These are phyloP conservation scores for Coemansia sp. DNA, from an alignment of 192 early-diverging fungal species.

Conservation along the genomic window DNA sequence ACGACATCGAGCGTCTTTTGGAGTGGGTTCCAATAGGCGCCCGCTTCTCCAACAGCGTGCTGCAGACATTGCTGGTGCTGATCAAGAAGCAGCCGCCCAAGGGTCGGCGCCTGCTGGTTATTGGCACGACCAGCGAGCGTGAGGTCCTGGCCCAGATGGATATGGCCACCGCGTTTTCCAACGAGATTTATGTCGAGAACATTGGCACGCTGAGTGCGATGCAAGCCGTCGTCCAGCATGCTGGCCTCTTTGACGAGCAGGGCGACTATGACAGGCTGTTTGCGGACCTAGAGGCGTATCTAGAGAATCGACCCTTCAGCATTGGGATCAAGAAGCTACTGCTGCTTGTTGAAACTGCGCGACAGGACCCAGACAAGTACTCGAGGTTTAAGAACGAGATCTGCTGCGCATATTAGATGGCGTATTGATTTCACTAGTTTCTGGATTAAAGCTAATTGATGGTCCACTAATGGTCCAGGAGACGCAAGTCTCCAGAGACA, in stretches of 20 bases:
- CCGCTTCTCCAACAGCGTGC: conserved; percentile 87
- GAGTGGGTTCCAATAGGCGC: conserved; percentile 96
- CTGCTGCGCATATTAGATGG: conserved; percentile 19
- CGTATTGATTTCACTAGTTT: background rate
- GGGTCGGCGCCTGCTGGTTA: conserved; percentile 78
- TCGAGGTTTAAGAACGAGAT: conserved; percentile 37
- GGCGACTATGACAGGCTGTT: conserved; percentile 61
- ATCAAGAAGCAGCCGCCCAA: conserved; percentile 90
- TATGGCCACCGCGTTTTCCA: conserved; percentile 80
- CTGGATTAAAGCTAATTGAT: background rate
- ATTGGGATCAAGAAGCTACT: conserved; percentile 92
- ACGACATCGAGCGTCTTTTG: conserved; percentile 89
- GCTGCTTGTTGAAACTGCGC: conserved; percentile 87
- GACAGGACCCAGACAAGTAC: conserved; percentile 65
- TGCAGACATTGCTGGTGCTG: conserved; percentile 91
- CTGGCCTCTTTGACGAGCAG: conserved; percentile 67
- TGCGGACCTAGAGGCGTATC: conserved; percentile 52
- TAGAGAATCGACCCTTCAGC: conserved; percentile 60
- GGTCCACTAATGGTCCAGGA: conserved; percentile 67
- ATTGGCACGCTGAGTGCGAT: conserved; percentile 71
- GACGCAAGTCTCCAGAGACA: conserved; percentile 91
- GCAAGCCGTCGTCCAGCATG: conserved; percentile 58
- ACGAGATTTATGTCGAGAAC: conserved; percentile 77
- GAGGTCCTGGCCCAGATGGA: conserved; percentile 85
- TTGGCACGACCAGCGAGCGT: conserved; percentile 84